Evolutionary conservation across 352 stramenopile species (phyloP), one percentile per base, ranked within the genome.

Genomic region (Phytopythium vexans): DNA sequence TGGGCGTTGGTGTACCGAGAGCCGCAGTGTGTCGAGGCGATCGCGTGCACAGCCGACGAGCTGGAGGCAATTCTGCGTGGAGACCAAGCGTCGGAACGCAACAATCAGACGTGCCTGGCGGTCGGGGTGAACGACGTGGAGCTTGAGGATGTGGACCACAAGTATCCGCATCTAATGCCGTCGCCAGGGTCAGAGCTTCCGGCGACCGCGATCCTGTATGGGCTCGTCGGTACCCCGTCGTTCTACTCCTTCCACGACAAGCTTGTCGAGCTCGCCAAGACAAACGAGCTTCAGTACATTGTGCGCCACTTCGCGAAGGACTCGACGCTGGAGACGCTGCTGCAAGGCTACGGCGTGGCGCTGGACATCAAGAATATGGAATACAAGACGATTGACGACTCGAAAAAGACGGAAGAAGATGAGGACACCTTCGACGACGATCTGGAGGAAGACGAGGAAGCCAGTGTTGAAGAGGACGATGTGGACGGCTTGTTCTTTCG

Each of bases 291-390:
- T 16, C 68, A 80, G 64, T 96, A 96, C 64, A 89, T 95, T 60
- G 66, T 91, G 38, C 85, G 87, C 34, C 88, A 94, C 48, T 92
- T 77, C 15, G 70, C 87, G 3, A 74, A 73, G 40, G 70, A 93
- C 48, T 77, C 82, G 36, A 67, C 53, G 9, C 49, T 89, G 39
- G 70, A 86, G 58, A 96, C 90, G 42, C 61, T 89, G 39, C 57
- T 98, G 8, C 88, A 97, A 48, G 94, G 94, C 15, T 98, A 97
- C 52, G 92, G 92, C 8, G 88, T 97, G 32, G 79, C 84, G 3
- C 66, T 98, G 33, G 90, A 98, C 52, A 97, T 98, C 52, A 98
- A 98, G 67, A 98, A 98, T 66, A 98, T 98, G 86, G 94, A 98
- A 68, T 98, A 98, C 70, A 96, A 96, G 62, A 97, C 92, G 7